phyloP scores from a whole-genome alignment of 495 filamentous ascomycete species.

The Copromyces sp. region DNA sequence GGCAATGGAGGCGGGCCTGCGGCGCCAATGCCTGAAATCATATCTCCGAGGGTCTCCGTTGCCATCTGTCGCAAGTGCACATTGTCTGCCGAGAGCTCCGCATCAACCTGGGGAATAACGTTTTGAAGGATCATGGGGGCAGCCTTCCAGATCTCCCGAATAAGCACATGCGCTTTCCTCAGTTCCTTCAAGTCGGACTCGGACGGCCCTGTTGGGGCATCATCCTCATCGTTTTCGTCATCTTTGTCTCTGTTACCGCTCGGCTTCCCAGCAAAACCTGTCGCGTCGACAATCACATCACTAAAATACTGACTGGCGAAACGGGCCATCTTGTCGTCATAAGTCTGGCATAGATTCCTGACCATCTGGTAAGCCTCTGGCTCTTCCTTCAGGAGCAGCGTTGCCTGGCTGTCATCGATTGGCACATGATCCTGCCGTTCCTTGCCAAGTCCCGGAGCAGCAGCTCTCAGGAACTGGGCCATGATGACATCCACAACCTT shows the following conservation, averaged over 20 bases:
- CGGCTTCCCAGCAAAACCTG: conserved; percentile 40
- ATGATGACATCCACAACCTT: conserved; percentile 90
- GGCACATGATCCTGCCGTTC: conserved; percentile 40
- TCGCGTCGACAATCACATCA: conserved; percentile 85
- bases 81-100: conserved; percentile 84
- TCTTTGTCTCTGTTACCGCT: conserved; percentile 43
- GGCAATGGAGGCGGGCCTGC: conserved; percentile 69
- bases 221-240: conserved; percentile 63
- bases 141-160: conserved; percentile 90
- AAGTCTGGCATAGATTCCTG: conserved; percentile 83
- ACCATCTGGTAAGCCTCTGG: conserved; percentile 94
- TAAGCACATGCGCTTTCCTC: conserved; percentile 75
- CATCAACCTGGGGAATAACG: conserved; percentile 88
- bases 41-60: conserved; percentile 88
- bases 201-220: conserved; percentile 47
- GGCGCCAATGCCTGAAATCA: conserved; percentile 83
- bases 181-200: conserved; percentile 81
- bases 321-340: conserved; percentile 84
- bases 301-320: conserved; percentile 95
- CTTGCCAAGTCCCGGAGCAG: conserved; percentile 47
- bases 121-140: conserved; percentile 82
- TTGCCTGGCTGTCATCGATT: conserved; percentile 51
- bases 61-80: conserved; percentile 74
- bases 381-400: conserved; percentile 69
- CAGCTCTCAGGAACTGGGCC: conserved; percentile 86